Evolutionary conservation across 129 eudicot species (phyloP).

Genomic region (Arctium minus): DNA sequence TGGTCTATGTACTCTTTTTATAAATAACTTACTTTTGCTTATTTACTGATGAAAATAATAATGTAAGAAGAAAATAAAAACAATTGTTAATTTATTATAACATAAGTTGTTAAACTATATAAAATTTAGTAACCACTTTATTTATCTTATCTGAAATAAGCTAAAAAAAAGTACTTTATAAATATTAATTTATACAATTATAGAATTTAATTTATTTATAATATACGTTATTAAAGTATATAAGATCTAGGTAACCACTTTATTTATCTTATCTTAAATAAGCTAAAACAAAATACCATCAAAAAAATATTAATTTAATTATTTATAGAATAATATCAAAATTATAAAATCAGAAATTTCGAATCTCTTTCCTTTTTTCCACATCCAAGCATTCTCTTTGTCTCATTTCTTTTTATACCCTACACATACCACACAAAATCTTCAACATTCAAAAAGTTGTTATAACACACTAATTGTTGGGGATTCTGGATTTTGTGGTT

Average conservation of each 20-base stretch:
- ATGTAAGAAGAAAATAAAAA: not conserved
- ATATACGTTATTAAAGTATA: too few relatives aligned
- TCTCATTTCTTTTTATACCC: not conserved
- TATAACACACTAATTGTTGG: not conserved
- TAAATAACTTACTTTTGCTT: too few relatives aligned
- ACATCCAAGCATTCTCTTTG: not conserved
- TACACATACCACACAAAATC: not conserved
- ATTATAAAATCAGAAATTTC: not conserved
- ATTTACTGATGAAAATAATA: too few relatives aligned
- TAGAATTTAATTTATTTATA: too few relatives aligned
- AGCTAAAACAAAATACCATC: not conserved
- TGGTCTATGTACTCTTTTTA: not conserved
- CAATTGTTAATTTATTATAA: too few relatives aligned
- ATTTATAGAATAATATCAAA: not conserved
- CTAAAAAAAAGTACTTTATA: too few relatives aligned
- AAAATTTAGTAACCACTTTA: not conserved
- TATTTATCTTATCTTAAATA: too few relatives aligned
- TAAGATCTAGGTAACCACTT: too few relatives aligned
- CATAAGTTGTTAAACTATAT: not conserved
- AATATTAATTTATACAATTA: too few relatives aligned
- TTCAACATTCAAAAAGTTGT: not conserved
- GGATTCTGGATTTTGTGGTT: too few relatives aligned
- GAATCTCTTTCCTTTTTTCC: not conserved
- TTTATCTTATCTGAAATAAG: too few relatives aligned
- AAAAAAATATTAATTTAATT: not conserved